Conservation (phyloP, 2,329 filamentous ascomycete genomes). For the Botryosphaeria dothidea region DNA sequence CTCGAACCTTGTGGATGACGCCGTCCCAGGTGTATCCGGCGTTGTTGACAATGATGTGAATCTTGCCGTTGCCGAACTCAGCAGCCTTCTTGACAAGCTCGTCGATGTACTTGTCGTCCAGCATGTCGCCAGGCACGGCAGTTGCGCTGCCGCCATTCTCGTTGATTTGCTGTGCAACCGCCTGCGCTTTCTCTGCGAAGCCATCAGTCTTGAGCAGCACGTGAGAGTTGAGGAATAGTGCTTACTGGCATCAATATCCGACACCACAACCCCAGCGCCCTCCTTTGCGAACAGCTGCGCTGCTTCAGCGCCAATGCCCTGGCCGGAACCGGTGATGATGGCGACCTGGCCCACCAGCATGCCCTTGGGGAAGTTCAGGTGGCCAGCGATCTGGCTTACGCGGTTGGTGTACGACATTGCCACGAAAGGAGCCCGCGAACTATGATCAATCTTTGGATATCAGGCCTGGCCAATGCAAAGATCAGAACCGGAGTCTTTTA, state of each 20-base stretch:
- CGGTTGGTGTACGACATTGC: slow-evolving; percentile 46
- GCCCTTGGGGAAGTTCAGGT: slow-evolving; percentile 81
- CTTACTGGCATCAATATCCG: slow-evolving; percentile 75
- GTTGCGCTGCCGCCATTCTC: slow-evolving; percentile 66
- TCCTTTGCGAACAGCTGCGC: slow-evolving; percentile 83
- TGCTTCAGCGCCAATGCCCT: slow-evolving; percentile 85
- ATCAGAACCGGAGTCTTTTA: background rate
- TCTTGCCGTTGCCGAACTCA: slow-evolving; percentile 81
- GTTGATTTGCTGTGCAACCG: slow-evolving; percentile 71
- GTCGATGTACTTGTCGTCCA: slow-evolving; percentile 69
- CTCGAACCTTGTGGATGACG: slow-evolving; percentile 72
- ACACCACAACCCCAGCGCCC: slow-evolving; percentile 79
- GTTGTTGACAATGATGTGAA: slow-evolving; percentile 90
- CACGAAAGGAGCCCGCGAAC: background rate
- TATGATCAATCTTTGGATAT: background rate
- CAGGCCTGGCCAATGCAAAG: background rate
- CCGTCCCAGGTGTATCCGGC: slow-evolving; percentile 93
- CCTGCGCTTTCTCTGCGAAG: slow-evolving; percentile 63
- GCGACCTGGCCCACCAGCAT: slow-evolving; percentile 78
- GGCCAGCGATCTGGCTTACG: slow-evolving; percentile 70
- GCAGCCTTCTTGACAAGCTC: slow-evolving; percentile 73
- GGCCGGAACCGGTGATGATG: slow-evolving; percentile 83
- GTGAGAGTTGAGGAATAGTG: background rate
- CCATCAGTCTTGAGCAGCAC: background rate
- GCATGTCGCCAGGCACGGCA: slow-evolving; percentile 74